Base-by-base conservation (phyloP, 2,329 filamentous ascomycete species). In the Sphaerulina populicola region DNA sequence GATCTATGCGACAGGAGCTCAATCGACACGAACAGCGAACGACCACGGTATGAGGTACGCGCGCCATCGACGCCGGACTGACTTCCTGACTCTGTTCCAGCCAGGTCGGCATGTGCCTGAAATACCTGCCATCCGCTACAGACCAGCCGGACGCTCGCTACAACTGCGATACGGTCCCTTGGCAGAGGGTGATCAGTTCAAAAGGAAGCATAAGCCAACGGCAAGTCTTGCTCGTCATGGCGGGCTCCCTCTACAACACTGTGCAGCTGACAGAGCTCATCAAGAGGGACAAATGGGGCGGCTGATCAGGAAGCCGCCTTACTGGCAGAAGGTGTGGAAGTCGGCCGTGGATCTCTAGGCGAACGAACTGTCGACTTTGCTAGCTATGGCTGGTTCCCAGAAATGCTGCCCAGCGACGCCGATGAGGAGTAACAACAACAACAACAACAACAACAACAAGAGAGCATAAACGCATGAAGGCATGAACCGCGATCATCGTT, bases 131-230 rank as follows among this genome's bases (percentile, higher is more conserved):
- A 66, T 49, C 74, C 69, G 67, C 60, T 52, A 44, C 58, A 8
- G 63, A 69, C 40, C 67, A 69, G 52, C 65, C 66, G 44, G 69
- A 73, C 55, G 64, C 68, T 47, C 68, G 72, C 51, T 94, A 85
- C 71, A 84, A 95, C 67, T 74, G 78, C 53, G 74, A 73, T 21
- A 96, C 85, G 58, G 91, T 97, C 3, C 91, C 91, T 0, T 97
- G 91, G 91, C 91, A 97, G 73, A 77, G 93, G 52, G 87, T 97
- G 53, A 85, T 97, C 66, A 95, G 91, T 68, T 74, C 87, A 11
- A 91, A 86, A 69, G 90, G 91, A 18, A 74, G 81, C 53, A 94
- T 97, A 59, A 94, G 89, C 40, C 86, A 86, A 6, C 80, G 90
- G 88, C 91, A 64, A 59, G 72, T 66, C 44, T 41, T 41, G 15